Conservation (phyloP, 192 early-diverging fungal species). For the Entomortierella lignicola region DNA sequence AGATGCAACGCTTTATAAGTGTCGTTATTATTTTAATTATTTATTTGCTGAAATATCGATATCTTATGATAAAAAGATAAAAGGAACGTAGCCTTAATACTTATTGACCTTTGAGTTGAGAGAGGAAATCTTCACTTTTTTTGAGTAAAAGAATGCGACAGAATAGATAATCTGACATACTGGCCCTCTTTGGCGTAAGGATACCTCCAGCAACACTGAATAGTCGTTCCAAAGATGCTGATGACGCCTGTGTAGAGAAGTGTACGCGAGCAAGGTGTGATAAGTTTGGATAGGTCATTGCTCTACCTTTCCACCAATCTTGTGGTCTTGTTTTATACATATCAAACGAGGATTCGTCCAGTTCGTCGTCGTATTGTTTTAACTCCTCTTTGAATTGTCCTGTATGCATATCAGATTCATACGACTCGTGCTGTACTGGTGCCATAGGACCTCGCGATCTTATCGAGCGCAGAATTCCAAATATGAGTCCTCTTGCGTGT, state of each 20-base stretch:
- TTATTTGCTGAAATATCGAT: too few species aligned
- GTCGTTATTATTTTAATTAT: too few species aligned
- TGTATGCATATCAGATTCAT: not conserved
- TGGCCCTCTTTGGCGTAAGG: conserved; percentile 2
- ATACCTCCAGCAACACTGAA: conserved; percentile 2
- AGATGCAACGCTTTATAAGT: too few species aligned
- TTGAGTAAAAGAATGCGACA: not conserved
- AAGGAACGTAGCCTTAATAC: too few species aligned
- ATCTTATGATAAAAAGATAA: too few species aligned
- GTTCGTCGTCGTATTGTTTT: not conserved
- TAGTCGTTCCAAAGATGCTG: not conserved
- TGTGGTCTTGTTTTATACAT: not conserved
- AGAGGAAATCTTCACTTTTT: not conserved
- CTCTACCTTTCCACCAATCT: conserved; percentile 2
- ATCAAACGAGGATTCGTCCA: not conserved
- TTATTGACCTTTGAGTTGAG: not conserved
- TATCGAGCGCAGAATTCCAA: not conserved
- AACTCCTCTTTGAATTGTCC: not conserved
- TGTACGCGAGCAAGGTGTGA: not conserved
- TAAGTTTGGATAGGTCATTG: not conserved
- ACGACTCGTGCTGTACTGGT: not conserved
- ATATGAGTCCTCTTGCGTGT: not conserved
- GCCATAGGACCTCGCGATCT: not conserved
- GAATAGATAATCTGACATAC: not conserved
- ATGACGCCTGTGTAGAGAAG: conserved; percentile 5